Conservation (phyloP, 345 rosid species). For the Lepidium didymum region DNA sequence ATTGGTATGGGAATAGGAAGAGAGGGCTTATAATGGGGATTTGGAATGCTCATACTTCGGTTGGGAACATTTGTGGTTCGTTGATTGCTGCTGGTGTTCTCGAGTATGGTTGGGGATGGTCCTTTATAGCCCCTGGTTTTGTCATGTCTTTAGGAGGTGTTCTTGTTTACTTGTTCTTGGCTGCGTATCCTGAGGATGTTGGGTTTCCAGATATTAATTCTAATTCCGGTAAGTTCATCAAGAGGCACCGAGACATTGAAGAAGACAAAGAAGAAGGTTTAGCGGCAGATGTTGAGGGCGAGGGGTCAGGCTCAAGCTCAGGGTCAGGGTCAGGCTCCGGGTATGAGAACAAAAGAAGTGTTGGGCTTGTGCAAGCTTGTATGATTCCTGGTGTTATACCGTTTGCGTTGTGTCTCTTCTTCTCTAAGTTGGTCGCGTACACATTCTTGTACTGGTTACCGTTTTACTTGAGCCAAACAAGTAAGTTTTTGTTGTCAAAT, state of each 20-base stretch:
- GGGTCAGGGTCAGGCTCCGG: slow-evolving; percentile 10
- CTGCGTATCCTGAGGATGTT: slow-evolving; percentile 92
- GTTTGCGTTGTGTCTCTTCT: slow-evolving; percentile 81
- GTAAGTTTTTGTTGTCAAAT: slow-evolving; percentile 29
- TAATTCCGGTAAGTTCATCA: slow-evolving; percentile 36
- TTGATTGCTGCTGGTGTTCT: slow-evolving; percentile 87
- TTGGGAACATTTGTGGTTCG: slow-evolving; percentile 86
- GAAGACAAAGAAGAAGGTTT: slow-evolving; percentile 8
- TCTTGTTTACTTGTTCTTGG: slow-evolving; percentile 66
- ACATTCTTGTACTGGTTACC: slow-evolving; percentile 94
- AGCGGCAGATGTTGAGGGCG: slow-evolving; percentile 10
- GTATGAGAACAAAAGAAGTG: slow-evolving; percentile 51
- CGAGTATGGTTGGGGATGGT: slow-evolving; percentile 96
- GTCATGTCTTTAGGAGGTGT: slow-evolving; percentile 64
- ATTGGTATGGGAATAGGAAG: slow-evolving; percentile 88
- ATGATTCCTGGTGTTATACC: slow-evolving; percentile 89
- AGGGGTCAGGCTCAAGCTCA: slow-evolving; percentile 2
- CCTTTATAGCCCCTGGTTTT: slow-evolving; percentile 72
- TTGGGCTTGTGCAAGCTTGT: slow-evolving; percentile 83
- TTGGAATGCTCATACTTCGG: slow-evolving; percentile 96
- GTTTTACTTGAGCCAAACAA: slow-evolving; percentile 82
- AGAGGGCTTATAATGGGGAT: slow-evolving; percentile 96
- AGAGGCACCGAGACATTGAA: slow-evolving; percentile 15
- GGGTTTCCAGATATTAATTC: slow-evolving; percentile 50
- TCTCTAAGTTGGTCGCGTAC: slow-evolving; percentile 87